These are phyloP conservation scores for Saccharata proteae DNA, from an alignment of 2,329 filamentous ascomycete species.

Conservation along the genomic window DNA sequence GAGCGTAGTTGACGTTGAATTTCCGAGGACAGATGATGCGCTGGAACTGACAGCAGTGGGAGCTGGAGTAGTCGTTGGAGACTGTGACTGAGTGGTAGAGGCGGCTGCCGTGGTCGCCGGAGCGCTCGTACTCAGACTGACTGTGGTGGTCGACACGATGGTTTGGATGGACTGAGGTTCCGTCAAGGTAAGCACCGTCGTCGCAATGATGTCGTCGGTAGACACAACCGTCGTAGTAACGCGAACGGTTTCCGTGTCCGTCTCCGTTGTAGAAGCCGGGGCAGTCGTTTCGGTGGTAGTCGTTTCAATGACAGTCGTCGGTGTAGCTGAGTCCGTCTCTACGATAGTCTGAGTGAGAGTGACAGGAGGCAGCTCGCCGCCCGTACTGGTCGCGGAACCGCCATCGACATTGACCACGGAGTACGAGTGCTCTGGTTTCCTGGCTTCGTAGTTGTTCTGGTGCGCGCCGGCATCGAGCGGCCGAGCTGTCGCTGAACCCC, in stretches of 20 bases:
- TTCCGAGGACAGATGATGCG: neutral
- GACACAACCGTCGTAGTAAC: too few relatives aligned
- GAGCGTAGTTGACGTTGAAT: neutral
- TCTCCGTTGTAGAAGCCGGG: constrained; percentile 1
- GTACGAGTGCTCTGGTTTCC: constrained; percentile 21
- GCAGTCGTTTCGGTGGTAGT: neutral
- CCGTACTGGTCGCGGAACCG: constrained; percentile 15
- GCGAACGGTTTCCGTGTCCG: too few relatives aligned
- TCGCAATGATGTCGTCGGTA: constrained; percentile 3
- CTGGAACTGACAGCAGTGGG: too few relatives aligned
- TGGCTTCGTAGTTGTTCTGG: constrained; percentile 10
- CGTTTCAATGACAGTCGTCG: neutral
- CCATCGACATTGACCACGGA: constrained; percentile 29
- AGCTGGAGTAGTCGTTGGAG: constrained; percentile 1
- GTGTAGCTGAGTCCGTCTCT: neutral
- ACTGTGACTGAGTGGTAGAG: neutral
- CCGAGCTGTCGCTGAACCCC: constrained; percentile 13
- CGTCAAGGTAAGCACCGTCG: constrained; percentile 2
- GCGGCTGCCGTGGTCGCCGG: neutral
- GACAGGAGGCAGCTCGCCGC: constrained; percentile 1
- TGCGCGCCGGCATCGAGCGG: constrained; percentile 16
- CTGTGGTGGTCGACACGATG: constrained; percentile 5
- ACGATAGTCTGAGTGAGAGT: constrained; percentile 3
- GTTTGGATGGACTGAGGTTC: constrained; percentile 3
- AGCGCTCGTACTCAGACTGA: constrained; percentile 3